Base-by-base conservation (phyloP, 257 asterid species). In the Striga asiatica region DNA sequence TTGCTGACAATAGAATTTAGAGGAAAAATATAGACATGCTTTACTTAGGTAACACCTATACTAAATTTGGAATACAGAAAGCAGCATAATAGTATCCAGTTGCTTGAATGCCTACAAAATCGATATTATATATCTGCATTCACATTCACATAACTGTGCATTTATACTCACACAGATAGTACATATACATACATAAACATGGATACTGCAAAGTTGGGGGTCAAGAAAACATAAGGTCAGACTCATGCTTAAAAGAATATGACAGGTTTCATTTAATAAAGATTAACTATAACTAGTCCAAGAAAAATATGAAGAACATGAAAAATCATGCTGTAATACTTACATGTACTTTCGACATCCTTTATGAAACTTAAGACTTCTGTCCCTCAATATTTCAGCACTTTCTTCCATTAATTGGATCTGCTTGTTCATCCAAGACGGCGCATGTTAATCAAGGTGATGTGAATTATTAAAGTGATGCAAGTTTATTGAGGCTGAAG, bases 341-440 rank as follows among this genome's bases (percentile, higher is more conserved):
- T 79, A 87, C 97, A 79, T 78, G 76, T 91, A 91, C 71, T 87
- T 91, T 63, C 92, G 86, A 67, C 88, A 82, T 60, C 97, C 95
- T 84, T 91, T 87, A 71, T 81, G 88, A 67, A 87, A 86, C 78
- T 88, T 91, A 53, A 84, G 69, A 51, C 97, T 76, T 74, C 85
- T 79, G 38, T 87, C 97, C 62, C 92, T 77, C 68, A 91, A 50
- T 51, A 67, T 71, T 63, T 91, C 98, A 16, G 93, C 92, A 69
- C 71, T 77, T 69, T 91, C 98, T 77, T 91, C 98, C 93, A 87
- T 65, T 70, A 78, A 65, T 53, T 87, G 98, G 74, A 91, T 77
- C 98, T 91, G 93, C 73, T 49, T 69, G 45, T 63, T 51, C 70
- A 76, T 67, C 53, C 37, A 73, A 53, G 58, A 63, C 38, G 38